These are phyloP conservation scores for Soucietia sequanensis DNA, from an alignment of 805 yeast species.

Conservation along the genomic window DNA sequence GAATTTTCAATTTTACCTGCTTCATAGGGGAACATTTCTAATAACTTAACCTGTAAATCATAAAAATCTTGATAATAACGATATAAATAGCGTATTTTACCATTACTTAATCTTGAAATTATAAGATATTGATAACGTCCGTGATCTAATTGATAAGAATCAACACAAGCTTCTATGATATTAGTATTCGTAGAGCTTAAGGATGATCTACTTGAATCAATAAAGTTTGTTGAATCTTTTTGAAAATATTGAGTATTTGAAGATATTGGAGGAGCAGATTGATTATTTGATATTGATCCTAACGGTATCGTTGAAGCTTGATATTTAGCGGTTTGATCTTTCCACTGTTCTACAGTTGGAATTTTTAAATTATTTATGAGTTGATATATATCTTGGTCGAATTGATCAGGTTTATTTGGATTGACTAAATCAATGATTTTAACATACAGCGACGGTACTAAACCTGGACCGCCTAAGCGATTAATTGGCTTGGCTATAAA, in stretches of 20 bases:
- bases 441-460: slow-evolving; percentile 89
- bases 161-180: slow-evolving; percentile 70
- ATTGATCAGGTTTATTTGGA: slow-evolving; percentile 40
- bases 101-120: slow-evolving; percentile 63
- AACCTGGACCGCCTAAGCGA: slow-evolving; percentile 94
- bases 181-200: slow-evolving; percentile 29
- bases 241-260: slow-evolving; percentile 39
- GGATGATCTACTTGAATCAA: slow-evolving; percentile 28
- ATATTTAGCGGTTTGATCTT: slow-evolving; percentile 82
- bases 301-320: slow-evolving; percentile 85
- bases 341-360: slow-evolving; percentile 97
- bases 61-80: slow-evolving; percentile 95
- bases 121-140: slow-evolving; percentile 90
- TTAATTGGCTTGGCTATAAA: slow-evolving; percentile 96
- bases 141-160: slow-evolving; percentile 73
- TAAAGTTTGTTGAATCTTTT: slow-evolving; percentile 13
- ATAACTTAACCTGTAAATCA: slow-evolving; percentile 80
- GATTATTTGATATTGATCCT: slow-evolving; percentile 41
- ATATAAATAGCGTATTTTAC: slow-evolving; percentile 69
- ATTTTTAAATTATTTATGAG: slow-evolving; percentile 64
- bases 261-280: slow-evolving; percentile 27
- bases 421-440: slow-evolving; percentile 74
- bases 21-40: slow-evolving; percentile 85
- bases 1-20: slow-evolving; percentile 83
- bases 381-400: slow-evolving; percentile 39